These are phyloP conservation scores for Inga laurina DNA, from an alignment of 306 rosid genomes.

Conservation along the genomic window DNA sequence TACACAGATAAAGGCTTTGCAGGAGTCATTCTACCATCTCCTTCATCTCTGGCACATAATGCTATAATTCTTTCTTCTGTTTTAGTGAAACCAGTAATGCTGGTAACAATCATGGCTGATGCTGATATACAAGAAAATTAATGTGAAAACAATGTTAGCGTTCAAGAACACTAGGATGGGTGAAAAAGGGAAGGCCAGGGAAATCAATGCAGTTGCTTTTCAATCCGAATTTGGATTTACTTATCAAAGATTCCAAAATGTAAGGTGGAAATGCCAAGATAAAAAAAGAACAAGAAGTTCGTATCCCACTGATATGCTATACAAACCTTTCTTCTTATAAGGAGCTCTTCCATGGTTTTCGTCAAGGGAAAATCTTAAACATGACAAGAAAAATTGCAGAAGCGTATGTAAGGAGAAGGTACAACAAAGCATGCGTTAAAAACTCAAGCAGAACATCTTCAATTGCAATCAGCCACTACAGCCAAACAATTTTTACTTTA, in stretches of 20 bases:
- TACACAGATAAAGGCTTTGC: conserved; percentile 32
- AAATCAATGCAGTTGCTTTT: neutral
- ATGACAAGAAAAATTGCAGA: neutral
- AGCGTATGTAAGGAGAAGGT: neutral
- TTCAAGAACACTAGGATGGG: neutral
- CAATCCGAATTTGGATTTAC: neutral
- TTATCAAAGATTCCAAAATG: neutral
- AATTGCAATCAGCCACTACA: no score
- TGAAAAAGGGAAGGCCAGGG: neutral
- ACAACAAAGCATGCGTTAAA: neutral
- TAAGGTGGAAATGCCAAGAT: neutral
- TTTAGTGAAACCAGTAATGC: neutral
- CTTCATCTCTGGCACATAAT: conserved; percentile 11
- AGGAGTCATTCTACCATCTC: conserved; percentile 36
- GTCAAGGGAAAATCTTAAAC: no score
- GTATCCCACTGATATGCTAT: neutral
- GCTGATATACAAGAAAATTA: neutral
- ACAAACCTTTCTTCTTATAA: neutral
- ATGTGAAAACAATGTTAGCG: neutral
- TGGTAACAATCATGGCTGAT: neutral
- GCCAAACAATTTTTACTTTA: no score
- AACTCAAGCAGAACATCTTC: no score
- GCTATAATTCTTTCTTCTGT: neutral
- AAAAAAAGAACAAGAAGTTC: no score
- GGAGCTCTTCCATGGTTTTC: neutral